Conservation (phyloP, 768 basidiomycete genomes). For the Xanthoconium purpureum region DNA sequence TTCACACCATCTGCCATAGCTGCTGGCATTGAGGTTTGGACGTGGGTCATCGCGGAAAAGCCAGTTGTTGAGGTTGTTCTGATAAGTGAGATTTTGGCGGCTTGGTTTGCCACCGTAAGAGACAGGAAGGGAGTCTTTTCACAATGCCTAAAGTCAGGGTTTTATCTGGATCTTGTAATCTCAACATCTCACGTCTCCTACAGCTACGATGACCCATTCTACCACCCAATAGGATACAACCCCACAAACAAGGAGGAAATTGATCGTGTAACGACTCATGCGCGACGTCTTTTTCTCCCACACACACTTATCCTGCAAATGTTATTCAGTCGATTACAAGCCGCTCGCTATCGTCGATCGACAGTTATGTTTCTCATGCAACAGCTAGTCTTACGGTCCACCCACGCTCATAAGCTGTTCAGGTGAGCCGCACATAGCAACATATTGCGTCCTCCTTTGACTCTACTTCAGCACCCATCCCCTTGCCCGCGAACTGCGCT, state of each 20-base stretch:
- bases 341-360: constrained; percentile 83
- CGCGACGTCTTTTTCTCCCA: constrained; percentile 74
- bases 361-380: constrained; percentile 85
- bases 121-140: constrained; percentile 84
- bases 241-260: constrained; percentile 86
- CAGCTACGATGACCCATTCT: constrained; percentile 88
- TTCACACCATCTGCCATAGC: constrained; percentile 85
- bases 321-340: constrained; percentile 88
- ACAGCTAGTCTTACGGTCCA: constrained; percentile 79
- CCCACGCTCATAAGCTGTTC: constrained; percentile 61
- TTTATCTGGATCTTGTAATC: constrained; percentile 9
- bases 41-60: constrained; percentile 89
- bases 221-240: constrained; percentile 79
- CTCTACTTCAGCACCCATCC: constrained; percentile 71
- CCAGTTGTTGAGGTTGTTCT: constrained; percentile 78
- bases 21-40: constrained; percentile 92
- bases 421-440: constrained; percentile 50
- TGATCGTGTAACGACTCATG: constrained; percentile 65
- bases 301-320: constrained; percentile 85
- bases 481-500: constrained; percentile 84
- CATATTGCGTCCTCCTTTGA: background rate
- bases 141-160: constrained; percentile 66
- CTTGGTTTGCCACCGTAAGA: constrained; percentile 83
- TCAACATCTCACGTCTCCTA: constrained; percentile 4
- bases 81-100: constrained; percentile 80